phyloP scores from a whole-genome alignment of 1,284 basidiomycete species.

The Ceratobasidium sp. region DNA sequence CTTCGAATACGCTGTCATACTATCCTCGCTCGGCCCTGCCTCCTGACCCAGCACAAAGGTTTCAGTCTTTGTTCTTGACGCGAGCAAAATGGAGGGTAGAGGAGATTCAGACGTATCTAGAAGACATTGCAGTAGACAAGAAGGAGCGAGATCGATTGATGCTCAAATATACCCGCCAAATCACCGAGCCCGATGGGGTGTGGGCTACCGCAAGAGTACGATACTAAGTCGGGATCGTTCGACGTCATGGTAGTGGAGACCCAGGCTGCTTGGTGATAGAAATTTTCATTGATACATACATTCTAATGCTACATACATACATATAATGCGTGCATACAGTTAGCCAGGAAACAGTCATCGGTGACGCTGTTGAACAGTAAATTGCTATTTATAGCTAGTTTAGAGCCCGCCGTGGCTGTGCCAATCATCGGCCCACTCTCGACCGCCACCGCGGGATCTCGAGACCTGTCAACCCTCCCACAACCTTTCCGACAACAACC shows the following conservation, averaged over 20 bases:
- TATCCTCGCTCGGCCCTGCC: conserved; percentile 82
- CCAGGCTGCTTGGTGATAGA: neutral
- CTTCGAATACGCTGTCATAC: conserved; percentile 65
- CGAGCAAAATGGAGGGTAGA: conserved; percentile 73
- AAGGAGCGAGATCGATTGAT: conserved; percentile 90
- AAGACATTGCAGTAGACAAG: conserved; percentile 81
- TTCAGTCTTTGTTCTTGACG: conserved; percentile 81
- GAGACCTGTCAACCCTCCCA: conserved; percentile 16
- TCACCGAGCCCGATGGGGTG: conserved; percentile 73
- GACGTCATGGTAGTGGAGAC: neutral
- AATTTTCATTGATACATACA: neutral
- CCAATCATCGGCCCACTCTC: neutral
- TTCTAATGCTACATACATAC: neutral
- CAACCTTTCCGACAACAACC: neutral
- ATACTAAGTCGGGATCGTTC: conserved; percentile 39
- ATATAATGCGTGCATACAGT: neutral
- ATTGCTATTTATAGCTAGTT: conserved; percentile 13
- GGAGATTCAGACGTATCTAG: conserved; percentile 84
- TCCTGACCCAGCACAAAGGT: conserved; percentile 78
- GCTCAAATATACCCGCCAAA: conserved; percentile 84
- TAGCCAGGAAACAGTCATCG: neutral
- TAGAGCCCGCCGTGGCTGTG: neutral
- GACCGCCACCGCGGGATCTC: conserved; percentile 10
- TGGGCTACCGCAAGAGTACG: conserved; percentile 76
- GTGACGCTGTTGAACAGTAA: neutral